A percentile compares a stretch with the other conserved stretches of the same genome.
Conservation (phyloP, 768 basidiomycete genomes). For the Kondoa subrosea region DNA sequence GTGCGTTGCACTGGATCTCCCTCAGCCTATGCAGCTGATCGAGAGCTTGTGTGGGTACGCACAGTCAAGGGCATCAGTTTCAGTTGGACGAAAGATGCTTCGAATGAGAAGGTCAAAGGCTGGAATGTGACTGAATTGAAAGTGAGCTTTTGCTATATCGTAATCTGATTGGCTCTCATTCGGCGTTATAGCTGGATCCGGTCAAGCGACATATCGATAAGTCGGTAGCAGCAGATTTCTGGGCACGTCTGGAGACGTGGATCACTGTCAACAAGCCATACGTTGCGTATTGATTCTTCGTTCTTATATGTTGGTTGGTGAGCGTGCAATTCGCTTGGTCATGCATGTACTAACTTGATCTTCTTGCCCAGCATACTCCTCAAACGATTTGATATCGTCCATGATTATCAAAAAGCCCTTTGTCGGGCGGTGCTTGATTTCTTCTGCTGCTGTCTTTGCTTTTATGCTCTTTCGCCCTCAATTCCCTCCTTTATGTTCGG, state of each 20-base stretch:
- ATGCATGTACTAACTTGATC: too few relatives aligned
- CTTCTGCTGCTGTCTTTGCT: too few relatives aligned
- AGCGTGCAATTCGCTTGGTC: too few relatives aligned
- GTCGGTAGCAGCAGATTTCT: constrained; percentile 84
- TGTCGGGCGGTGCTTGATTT: too few relatives aligned
- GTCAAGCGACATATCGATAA: constrained; percentile 82
- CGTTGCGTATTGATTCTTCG: background rate
- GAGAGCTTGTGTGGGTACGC: background rate
- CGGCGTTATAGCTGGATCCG: constrained; percentile 55
- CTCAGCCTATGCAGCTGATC: background rate
- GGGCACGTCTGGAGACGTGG: constrained; percentile 81
- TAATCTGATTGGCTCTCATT: background rate
- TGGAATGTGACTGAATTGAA: constrained; percentile 96
- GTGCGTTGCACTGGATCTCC: constrained; percentile 36
- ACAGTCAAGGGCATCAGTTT: constrained; percentile 89
- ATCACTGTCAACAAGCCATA: constrained; percentile 49
- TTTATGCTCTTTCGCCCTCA: too few relatives aligned
- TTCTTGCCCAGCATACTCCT: too few relatives aligned
- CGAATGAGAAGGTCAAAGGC: constrained; percentile 71
- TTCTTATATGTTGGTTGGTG: too few relatives aligned
- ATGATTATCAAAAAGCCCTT: too few relatives aligned
- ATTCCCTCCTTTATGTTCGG: too few relatives aligned
- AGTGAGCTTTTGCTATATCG: constrained; percentile 35
- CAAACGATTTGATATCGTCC: too few relatives aligned
- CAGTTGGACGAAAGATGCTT: constrained; percentile 82